Evolutionary conservation across 352 stramenopile species (phyloP), one percentile per base, ranked within the genome.

Genomic region (Phytophthora pini): DNA sequence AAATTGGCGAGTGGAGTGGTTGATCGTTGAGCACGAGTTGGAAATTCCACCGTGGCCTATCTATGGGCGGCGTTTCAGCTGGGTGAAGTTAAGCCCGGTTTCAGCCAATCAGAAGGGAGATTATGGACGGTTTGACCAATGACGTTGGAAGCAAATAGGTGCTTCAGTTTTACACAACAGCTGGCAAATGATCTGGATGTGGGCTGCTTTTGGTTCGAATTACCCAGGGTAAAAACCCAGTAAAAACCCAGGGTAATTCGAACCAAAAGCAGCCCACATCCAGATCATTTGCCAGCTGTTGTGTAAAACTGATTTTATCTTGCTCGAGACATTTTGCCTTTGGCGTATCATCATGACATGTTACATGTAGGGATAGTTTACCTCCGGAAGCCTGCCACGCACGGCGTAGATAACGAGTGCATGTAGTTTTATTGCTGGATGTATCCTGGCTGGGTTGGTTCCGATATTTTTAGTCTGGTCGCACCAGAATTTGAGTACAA

Each of bases 81-180:
- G 60, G 34, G 43, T 47, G 38, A 43, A 9, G 49, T 46, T 54
- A 26, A 56, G 41, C 15, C 13, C 15, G 22, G 8, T 44, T 54
- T 54, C 17, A 22, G 27, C 31, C 47, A 54, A 54, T 54, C 3
- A 31, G 0, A 26, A 52, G 2, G 6, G 1, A 5, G 45, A n/a
- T n/a, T 1, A 32, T 17, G 1, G 12, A 22, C 11, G 17, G 39
- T 61, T 46, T 1, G 43, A 38, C 59, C 48, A 58, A 60, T 68
- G 36, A 5, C 4, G 9, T 3, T 47, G 40, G 50, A 60, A 55
- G 41, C 10, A 12, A 26, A 13, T 41, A 34, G 27, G n/a, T 66
- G 32, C 51, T 72, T 72, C 64, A 72, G 64, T 63, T 72, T 68
- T 64, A 22, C 31, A 22, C 15, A 15, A 39, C 61, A 66, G 58